Evolutionary conservation across 1,284 basidiomycete genomes (phyloP).

Genomic region (Boletus hoseneyae): DNA sequence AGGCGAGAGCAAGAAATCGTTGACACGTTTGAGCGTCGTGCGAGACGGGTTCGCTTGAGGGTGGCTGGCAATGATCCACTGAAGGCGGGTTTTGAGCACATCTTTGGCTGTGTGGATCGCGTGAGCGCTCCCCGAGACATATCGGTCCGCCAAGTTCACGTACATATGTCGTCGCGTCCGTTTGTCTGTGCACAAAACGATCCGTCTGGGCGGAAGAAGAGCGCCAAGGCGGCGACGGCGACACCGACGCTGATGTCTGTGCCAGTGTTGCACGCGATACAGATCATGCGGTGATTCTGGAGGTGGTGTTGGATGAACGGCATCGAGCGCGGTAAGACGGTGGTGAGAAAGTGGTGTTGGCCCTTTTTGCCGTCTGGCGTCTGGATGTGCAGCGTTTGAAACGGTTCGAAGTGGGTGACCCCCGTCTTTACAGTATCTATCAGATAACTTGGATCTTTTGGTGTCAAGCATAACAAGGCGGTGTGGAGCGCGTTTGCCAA

Average conservation of each 20-base stretch:
- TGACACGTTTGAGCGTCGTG: constrained; percentile 72
- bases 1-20: constrained; percentile 65
- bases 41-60: constrained; percentile 74
- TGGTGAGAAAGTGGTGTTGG: constrained; percentile 47
- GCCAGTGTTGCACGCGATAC: constrained; percentile 55
- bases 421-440: not conserved
- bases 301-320: constrained; percentile 47
- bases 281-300: constrained; percentile 36
- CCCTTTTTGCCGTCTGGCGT: constrained; percentile 50
- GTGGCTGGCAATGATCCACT: constrained; percentile 78
- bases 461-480: constrained; percentile 22
- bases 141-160: constrained; percentile 4
- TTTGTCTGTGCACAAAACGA: constrained; percentile 20
- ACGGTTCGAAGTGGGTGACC: not conserved
- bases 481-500: constrained; percentile 1
- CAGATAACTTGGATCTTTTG: not conserved
- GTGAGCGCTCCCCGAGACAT: not conserved
- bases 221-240: constrained; percentile 51
- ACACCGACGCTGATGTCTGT: constrained; percentile 65
- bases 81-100: constrained; percentile 61
- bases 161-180: constrained; percentile 19
- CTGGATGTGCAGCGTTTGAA: constrained; percentile 29
- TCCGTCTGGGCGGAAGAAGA: constrained; percentile 58
- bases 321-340: constrained; percentile 48
- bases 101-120: constrained; percentile 43